A percentile compares a stretch with the other conserved stretches of the same genome.
These are phyloP conservation scores for Xylariaceae sp. DNA, from an alignment of 2,329 filamentous ascomycete genomes.

Conservation along the genomic window DNA sequence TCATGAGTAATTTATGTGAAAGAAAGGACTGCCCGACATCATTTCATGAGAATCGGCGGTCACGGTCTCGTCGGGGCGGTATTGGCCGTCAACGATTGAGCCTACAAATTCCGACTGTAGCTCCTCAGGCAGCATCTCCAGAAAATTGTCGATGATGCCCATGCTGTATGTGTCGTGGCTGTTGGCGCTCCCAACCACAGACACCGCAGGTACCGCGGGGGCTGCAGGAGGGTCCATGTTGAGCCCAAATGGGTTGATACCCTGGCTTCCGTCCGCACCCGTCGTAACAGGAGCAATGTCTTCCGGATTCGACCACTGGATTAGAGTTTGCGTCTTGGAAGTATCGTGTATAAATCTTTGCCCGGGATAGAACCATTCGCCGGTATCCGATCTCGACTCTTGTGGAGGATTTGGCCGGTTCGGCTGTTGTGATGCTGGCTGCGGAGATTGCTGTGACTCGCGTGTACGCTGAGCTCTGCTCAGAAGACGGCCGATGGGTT, in stretches of 20 bases:
- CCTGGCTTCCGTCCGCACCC: not conserved
- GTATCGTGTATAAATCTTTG: constrained; percentile 4
- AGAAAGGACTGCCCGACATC: constrained; percentile 2
- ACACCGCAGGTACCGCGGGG: not conserved
- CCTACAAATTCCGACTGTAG: constrained; percentile 11
- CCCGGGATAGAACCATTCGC: not conserved
- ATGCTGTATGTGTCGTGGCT: constrained; percentile 2
- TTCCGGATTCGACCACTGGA: not conserved
- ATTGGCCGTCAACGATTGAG: not conserved
- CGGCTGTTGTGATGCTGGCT: constrained; percentile 1
- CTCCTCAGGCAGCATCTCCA: constrained; percentile 13
- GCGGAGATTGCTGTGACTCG: constrained; percentile 2
- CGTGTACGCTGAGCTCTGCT: constrained; percentile 13
- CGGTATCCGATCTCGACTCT: not conserved
- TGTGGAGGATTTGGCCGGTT: constrained; percentile 1
- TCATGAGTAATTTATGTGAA: not conserved
- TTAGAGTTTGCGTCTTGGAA: not conserved
- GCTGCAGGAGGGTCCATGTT: not conserved
- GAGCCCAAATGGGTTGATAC: not conserved
- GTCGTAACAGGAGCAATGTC: not conserved
- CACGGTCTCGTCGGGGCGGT: not conserved
- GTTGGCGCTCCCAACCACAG: not conserved
- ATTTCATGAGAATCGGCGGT: not conserved
- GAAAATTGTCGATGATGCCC: constrained; percentile 10
- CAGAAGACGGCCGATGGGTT: constrained; percentile 17